These are phyloP conservation scores for Candida takata DNA, from an alignment of 805 yeast genomes.

Conservation along the genomic window DNA sequence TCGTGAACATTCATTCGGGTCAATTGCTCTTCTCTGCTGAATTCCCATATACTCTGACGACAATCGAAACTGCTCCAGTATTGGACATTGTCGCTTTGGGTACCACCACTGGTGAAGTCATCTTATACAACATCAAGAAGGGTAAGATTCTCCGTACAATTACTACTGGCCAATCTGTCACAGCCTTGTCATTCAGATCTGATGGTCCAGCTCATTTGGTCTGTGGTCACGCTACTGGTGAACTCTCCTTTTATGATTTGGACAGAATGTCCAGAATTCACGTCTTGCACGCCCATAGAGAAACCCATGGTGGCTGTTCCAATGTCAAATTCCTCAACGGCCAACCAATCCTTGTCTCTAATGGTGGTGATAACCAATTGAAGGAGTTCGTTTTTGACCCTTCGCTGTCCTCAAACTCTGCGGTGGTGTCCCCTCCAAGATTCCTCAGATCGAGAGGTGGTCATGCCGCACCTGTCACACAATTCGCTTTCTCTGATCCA, in stretches of 20 bases:
- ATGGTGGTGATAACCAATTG: conserved; percentile 85
- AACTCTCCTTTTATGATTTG: conserved; percentile 78
- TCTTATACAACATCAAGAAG: conserved; percentile 59
- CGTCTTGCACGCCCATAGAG: conserved; percentile 64
- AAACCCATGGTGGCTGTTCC: conserved; percentile 69
- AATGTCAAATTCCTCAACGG: conserved; percentile 75
- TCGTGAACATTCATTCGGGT: conserved; percentile 74
- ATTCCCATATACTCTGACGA: conserved; percentile 51
- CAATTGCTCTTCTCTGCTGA: conserved; percentile 55
- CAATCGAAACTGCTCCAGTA: conserved; percentile 80
- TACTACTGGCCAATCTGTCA: conserved; percentile 30
- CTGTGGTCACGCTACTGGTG: conserved; percentile 74
- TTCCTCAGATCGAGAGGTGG: conserved; percentile 92
- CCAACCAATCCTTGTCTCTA: conserved; percentile 82
- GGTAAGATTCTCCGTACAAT: conserved; percentile 51
- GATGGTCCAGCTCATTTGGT: conserved; percentile 84
- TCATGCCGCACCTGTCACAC: conserved; percentile 85
- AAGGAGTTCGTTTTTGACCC: conserved; percentile 95
- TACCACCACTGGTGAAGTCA: conserved; percentile 57
- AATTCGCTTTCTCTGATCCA: conserved; percentile 69
- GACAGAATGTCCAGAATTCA: conserved; percentile 69
- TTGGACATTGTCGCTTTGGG: conserved; percentile 81
- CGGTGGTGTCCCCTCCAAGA: conserved; percentile 83
- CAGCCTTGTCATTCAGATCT: conserved; percentile 78
- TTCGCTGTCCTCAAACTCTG: conserved; percentile 51